Conservation (phyloP, 2,329 filamentous ascomycete genomes). For the Fusarium subtropicale region DNA sequence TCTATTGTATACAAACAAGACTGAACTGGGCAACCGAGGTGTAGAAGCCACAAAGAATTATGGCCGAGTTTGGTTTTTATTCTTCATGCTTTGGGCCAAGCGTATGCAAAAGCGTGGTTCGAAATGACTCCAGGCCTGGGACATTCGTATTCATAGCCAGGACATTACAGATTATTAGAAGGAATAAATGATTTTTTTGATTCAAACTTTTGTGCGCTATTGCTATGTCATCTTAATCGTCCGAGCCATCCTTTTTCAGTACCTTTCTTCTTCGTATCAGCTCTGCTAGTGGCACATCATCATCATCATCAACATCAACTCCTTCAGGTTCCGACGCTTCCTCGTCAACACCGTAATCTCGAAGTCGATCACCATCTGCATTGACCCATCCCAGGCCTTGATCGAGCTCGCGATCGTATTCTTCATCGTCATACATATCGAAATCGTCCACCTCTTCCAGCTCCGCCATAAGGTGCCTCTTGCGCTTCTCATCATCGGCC, state of each 20-base stretch:
- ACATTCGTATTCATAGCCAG: conserved; percentile 29
- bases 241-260: conserved; percentile 47
- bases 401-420: conserved; percentile 56
- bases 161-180: conserved; percentile 33
- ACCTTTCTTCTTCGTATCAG: conserved; percentile 68
- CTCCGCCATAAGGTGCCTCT: conserved; percentile 59
- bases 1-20: conserved; percentile 45
- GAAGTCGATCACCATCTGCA: conserved; percentile 77
- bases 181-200: conserved; percentile 28
- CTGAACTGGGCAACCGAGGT: conserved; percentile 45
- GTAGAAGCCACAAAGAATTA: conserved; percentile 36
- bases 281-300: conserved; percentile 77
- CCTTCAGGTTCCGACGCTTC: conserved; percentile 61
- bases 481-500: conserved; percentile 58
- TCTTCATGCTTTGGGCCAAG: conserved; percentile 41
- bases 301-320: conserved; percentile 64
- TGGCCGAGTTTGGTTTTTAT: conserved; percentile 43
- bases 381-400: conserved; percentile 73
- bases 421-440: conserved; percentile 67
- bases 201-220: conserved; percentile 34
- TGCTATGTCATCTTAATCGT: conserved; percentile 45
- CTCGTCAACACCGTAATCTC: conserved; percentile 84
- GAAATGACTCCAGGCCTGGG: conserved; percentile 16
- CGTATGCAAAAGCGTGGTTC: conserved; percentile 19
- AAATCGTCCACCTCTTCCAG: conserved; percentile 69